Base-by-base conservation (phyloP, 306 rosid genomes). In the Corylus americana region DNA sequence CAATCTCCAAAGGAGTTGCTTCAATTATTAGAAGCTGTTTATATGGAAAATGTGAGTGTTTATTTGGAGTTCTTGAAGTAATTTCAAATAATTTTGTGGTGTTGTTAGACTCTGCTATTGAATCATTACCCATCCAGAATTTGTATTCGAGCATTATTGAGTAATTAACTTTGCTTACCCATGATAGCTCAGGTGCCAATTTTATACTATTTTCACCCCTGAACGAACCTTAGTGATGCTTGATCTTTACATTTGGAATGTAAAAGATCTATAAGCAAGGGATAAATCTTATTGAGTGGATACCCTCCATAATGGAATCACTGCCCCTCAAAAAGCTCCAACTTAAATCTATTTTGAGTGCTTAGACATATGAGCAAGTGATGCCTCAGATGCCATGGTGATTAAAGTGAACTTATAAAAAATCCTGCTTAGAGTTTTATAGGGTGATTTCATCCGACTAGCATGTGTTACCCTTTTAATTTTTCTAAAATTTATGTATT, bases 11-110 rank as follows among this genome's bases (percentile, higher is more conserved):
- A 88, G 88, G 87, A 84, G 71, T 79, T 95, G 88, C 86, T 88
- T 78, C 94, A 88, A 80, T 75, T 83, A 58, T 78, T 95, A 79
- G 94, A 93, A 87, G 85, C 82, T 54, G 86, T 83, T 16, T 91
- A 95, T 83, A 85, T 83, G 92, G 92, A 95, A 79, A 86, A 95
- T 81, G 97, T 90, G 74, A 91, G 98, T 73, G 62, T 66, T 47
- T 54, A 49, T 80, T 68, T 73, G 66, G 51, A 7, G 74, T 10
- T 39, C 44, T 73, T 75, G 42, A 47, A 20, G 42, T 54, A 22
- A 35, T 47, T 74, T 14, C 14, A 75, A 3, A 63, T 20, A n/a
- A 42, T 5, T 42, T 69, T 73, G 14, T 73, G 58, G 68, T 45
- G 18, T 67, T 74, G 54, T 49, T 25, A 9, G 20, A 62, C 74